These are phyloP conservation scores for Adansonia digitata DNA, from an alignment of 345 rosid species.

Conservation along the genomic window DNA sequence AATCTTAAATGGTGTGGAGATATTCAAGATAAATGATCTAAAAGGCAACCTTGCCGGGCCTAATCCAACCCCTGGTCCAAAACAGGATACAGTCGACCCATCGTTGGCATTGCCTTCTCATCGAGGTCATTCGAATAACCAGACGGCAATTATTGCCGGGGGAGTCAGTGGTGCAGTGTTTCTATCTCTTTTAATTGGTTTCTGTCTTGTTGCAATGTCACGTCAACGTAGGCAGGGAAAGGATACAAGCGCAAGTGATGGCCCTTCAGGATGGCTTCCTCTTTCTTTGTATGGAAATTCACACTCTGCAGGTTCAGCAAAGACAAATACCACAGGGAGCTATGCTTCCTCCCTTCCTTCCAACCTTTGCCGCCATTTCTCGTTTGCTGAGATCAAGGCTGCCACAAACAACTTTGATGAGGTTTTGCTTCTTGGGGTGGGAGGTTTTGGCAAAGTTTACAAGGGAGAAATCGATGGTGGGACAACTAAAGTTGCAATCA, in stretches of 20 bases:
- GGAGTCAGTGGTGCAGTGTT: slow-evolving; percentile 62
- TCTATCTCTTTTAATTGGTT: slow-evolving; percentile 49
- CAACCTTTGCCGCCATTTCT: slow-evolving; percentile 95
- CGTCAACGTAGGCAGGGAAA: slow-evolving; percentile 48
- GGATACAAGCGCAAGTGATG: slow-evolving; percentile 74
- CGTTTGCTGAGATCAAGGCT: slow-evolving; percentile 91
- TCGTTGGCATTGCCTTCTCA: slow-evolving; percentile 28
- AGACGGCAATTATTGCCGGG: slow-evolving; percentile 60
- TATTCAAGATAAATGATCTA: slow-evolving; percentile 56
- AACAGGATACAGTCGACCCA: slow-evolving; percentile 39
- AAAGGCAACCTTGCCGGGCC: slow-evolving; percentile 74
- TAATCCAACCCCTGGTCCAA: slow-evolving; percentile 72
- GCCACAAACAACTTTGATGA: slow-evolving; percentile 99
- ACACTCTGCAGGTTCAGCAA: slow-evolving; percentile 84
- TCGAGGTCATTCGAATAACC: slow-evolving; percentile 34
- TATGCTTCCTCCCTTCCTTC: slow-evolving; percentile 91
- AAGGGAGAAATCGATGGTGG: slow-evolving; percentile 89
- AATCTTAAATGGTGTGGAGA: slow-evolving; percentile 80
- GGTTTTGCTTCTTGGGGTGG: slow-evolving; percentile 80
- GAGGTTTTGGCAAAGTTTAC: slow-evolving; percentile 98
- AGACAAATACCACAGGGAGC: slow-evolving; percentile 97
- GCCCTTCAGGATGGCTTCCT: slow-evolving; percentile 97
- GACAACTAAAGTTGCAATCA: slow-evolving; percentile 87
- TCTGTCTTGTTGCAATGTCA: slow-evolving; percentile 40
- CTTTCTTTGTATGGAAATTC: slow-evolving; percentile 93